A percentile compares a stretch with the other conserved stretches of the same genome.
These are phyloP conservation scores for Ophiostoma sp. DNA, from an alignment of 2,329 filamentous ascomycete genomes.

Conservation along the genomic window DNA sequence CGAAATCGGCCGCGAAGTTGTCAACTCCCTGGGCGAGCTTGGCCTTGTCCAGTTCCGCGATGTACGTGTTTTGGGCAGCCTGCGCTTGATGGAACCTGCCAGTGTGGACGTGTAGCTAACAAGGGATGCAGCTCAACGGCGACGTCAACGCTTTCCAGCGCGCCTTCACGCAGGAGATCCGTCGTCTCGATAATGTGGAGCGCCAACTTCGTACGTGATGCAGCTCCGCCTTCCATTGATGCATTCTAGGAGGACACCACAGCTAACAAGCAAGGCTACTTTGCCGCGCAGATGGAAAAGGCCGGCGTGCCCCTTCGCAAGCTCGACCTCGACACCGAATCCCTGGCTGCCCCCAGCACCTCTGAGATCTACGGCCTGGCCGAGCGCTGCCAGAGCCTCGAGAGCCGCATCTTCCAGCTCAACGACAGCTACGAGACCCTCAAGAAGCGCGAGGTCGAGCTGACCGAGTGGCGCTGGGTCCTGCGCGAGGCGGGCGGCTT, in stretches of 20 bases:
- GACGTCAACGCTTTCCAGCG: conserved; percentile 92
- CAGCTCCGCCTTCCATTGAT: too few relatives aligned
- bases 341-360: conserved; percentile 79
- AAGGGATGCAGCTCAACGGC: conserved; percentile 67
- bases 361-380: conserved; percentile 94
- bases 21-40: conserved; percentile 91
- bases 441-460: conserved; percentile 94
- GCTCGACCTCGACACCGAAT: conserved; percentile 83
- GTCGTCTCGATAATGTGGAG: conserved; percentile 95
- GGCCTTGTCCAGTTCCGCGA: conserved; percentile 96
- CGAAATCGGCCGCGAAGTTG: conserved; percentile 96
- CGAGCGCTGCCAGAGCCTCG: conserved; percentile 85
- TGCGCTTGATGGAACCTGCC: not conserved
- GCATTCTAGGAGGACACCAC: conserved; percentile 57
- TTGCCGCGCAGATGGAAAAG: conserved; percentile 94
- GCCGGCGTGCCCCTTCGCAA: conserved; percentile 77
- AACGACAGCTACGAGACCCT: conserved; percentile 98
- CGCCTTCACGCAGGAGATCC: conserved; percentile 96
- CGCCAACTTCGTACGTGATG: conserved; percentile 65
- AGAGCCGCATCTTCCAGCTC: conserved; percentile 82
- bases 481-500: conserved; percentile 93
- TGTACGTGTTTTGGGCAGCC: conserved; percentile 49
- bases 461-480: conserved; percentile 98
- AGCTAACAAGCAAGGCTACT: conserved; percentile 57
- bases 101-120: conserved; percentile 21